phyloP scores from a whole-genome alignment of 2,329 filamentous ascomycete species.

The Aspergillus aculeatinus region DNA sequence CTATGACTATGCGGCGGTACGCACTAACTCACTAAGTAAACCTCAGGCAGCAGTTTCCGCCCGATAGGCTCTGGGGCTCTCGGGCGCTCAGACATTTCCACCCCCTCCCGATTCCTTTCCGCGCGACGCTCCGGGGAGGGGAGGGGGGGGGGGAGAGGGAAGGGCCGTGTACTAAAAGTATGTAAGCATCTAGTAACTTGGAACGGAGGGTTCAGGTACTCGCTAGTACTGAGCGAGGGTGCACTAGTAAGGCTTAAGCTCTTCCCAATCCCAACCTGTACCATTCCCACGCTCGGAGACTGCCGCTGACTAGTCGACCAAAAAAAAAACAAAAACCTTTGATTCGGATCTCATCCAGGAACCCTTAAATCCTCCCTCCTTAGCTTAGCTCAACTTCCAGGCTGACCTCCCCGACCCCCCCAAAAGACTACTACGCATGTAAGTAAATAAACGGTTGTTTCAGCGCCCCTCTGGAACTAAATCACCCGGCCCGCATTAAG shows the following conservation, averaged over 20 bases:
- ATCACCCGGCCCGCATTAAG: no score
- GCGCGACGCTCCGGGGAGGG: not conserved
- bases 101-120: not conserved
- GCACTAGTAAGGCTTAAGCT: not conserved
- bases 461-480: no score
- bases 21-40: not conserved
- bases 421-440: no score
- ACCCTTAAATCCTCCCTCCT: no score
- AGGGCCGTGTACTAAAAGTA: not conserved
- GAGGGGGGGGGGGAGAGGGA: not conserved
- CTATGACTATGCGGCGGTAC: no score
- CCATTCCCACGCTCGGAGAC: not conserved
- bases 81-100: not conserved
- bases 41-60: not conserved
- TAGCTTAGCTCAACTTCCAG: not conserved
- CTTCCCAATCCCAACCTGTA: no score
- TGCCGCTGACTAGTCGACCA: not conserved
- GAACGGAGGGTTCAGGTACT: not conserved
- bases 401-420: not conserved
- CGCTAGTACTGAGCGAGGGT: not conserved
- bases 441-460: no score
- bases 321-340: not conserved
- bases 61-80: not conserved
- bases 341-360: conserved; percentile 3
- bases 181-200: not conserved